Base-by-base conservation (phyloP, 139 green algal species). In the Tetradesmus obliquus region DNA sequence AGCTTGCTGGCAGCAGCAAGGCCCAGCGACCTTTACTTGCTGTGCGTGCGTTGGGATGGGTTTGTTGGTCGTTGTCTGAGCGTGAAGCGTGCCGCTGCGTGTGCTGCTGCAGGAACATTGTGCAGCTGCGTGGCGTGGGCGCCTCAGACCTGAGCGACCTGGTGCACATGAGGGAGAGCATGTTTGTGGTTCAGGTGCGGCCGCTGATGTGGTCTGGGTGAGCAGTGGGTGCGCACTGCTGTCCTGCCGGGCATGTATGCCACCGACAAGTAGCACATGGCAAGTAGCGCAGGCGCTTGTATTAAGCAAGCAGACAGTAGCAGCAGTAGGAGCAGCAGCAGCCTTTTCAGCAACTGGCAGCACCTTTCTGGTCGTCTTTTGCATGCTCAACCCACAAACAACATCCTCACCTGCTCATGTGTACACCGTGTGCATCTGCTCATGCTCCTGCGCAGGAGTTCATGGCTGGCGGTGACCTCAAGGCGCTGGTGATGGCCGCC, bases 381-480 rank as follows among this genome's bases (percentile, higher is more conserved):
- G 60, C 60, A 76, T 76, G 66, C 66, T 76, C 3, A 76, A 12
- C 66, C n/a, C n/a, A 2, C 66, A 0, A 71, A 71, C 32, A 45
- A 0, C 32, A 45, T 45, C 32, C 32, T 45, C 32, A 51, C n/a
- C 13, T 82, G 76, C 76, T 51, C 76, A 45, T 45, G 32, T 45
- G 32, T 45, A 45, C 20, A 32, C 13, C 76, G 22, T 82, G n/a
- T 9, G 22, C 76, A 51, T 10, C n/a, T 17, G 79, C 79, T 22
- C 24, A 58, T 85, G n/a, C 24, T 17, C 79, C 3, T 85, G 94
- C 51, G 92, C 93, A 92, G 91, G 96, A 98, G 93, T 94, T 91
- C 32, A 93, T 96, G 82, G 90, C 91, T 58, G 96, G 96, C 19
- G 95, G 95, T 20, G 95, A 94, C 83, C 88, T 97, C 58, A 96